Evolutionary conservation across 768 basidiomycete species (phyloP), one percentile per base, ranked within the genome.

Genomic region (Tricholoma matsutake): DNA sequence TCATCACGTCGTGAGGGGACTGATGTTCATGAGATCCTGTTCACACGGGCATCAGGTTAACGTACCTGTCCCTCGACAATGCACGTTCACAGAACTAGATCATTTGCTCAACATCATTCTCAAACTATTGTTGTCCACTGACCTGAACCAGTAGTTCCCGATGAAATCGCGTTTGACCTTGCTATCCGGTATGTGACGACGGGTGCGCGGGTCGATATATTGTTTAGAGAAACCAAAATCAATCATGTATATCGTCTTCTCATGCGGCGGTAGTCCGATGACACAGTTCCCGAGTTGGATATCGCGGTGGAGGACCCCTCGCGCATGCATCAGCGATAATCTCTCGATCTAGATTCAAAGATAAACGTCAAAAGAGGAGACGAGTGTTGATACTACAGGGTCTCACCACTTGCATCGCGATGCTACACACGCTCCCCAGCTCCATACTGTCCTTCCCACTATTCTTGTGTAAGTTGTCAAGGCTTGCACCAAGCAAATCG

Each of bases 101-200:
- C 25, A 32, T 51, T 51, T 43, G 34, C 22, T 58, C 20, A 51
- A 62, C 28, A 52, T 45, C 9, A 31, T 45, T 32, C 7, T 45
- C 13, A 47, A 18, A 10, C 10, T 7, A 9, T 56, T 5, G 29
- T n/a, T 45, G 25, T 34, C 10, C 4, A 64, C 75, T 60, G 57
- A 87, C 76, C 84, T 86, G 69, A 92, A 92, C 88, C 89, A 92
- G 69, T 91, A 92, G 69, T 92, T 92, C 25, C 90, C 90, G 56
- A 92, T 85, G 64, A 92, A 92, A 66, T 90, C 86, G 43, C 88
- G 83, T 68, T 85, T 86, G 31, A 73, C 74, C 56, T 80, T 84
- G 65, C 85, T 86, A 59, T 91, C 86, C 16, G 85, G 83, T 60
- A 92, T 89, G 66, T 92, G 90, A n/a, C 81, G 80, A 45, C 73